Base-by-base conservation (phyloP, 441 rosid species). In the Euphorbia neoarborescens region DNA sequence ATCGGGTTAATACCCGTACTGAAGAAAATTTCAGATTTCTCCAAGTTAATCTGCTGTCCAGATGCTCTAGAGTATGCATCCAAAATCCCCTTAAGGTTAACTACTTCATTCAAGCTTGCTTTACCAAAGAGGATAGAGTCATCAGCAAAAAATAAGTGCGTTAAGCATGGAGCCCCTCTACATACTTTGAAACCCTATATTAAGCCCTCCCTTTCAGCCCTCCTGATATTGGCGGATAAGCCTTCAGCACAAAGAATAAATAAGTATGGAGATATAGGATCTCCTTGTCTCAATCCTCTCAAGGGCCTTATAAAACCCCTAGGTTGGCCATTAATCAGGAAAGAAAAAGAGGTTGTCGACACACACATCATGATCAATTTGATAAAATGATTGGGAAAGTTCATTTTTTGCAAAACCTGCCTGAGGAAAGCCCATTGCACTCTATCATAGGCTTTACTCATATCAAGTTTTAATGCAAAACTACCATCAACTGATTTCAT, bases 381-480 rank as follows among this genome's bases (percentile, higher is more conserved):
- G 0, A 61, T 2, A 28, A 4, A 32, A 3, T 3, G 8, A 0
- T 2, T 0, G 17, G 44, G 2, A n/a, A 53, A 53, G 2, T 20
- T 20, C 58, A 53, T 19, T 1, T 20, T 19, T 1, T 20, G 3
- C 58, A 5, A 0, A 20, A 61, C 4, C 14, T 61, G 1, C 65
- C 34, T 17, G 0, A 61, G 22, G 19, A 32, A 61, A 32, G 10
- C 2, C 24, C 65, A 61, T 61, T 61, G 44, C 14, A 61, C 24
- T 14, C 65, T 3, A 34, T 61, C 42, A 34, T 61, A 61, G 1
- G 65, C 65, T 15, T 61, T 61, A 19, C 65, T 61, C 65, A 61
- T 61, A 30, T 61, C 65, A 8, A 61, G 44, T 15, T 61, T 61
- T 0, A 61, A 3, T 0, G 44, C 22, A 15, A 30, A 11, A 15